Conservation (phyloP, 83 land plant species). For the Picea abies region DNA sequence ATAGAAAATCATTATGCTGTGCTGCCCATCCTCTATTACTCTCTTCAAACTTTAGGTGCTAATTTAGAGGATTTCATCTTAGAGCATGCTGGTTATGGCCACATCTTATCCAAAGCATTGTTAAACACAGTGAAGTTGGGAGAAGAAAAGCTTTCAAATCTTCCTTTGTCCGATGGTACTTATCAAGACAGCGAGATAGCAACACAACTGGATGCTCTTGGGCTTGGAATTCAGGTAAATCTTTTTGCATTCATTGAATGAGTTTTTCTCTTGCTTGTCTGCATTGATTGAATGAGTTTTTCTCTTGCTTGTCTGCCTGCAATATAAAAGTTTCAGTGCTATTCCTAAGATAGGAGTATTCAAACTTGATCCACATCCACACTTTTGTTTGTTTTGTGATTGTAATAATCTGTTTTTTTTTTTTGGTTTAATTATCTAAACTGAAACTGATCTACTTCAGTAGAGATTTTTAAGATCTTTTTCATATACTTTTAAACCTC, state of each 20-base stretch:
- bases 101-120: not conserved
- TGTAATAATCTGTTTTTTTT: too few relatives aligned
- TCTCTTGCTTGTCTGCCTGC: not conserved
- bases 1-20: too few relatives aligned
- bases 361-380: too few relatives aligned
- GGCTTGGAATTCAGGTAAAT: slow-evolving; percentile 2
- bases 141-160: not conserved
- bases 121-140: not conserved
- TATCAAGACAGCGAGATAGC: not conserved
- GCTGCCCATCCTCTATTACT: too few relatives aligned
- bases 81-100: slow-evolving; percentile 8
- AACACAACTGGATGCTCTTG: slow-evolving; percentile 2
- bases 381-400: too few relatives aligned
- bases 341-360: too few relatives aligned
- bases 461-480: too few relatives aligned
- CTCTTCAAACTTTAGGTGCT: too few relatives aligned
- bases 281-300: not conserved
- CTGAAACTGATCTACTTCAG: too few relatives aligned
- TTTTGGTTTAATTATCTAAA: too few relatives aligned
- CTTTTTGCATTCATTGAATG: not conserved
- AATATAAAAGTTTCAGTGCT: too few relatives aligned
- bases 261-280: not conserved
- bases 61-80: not conserved
- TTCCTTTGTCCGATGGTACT: not conserved
- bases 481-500: too few relatives aligned